Percentiles rank a stretch among this genome's conserved stretches.
Evolutionary conservation across 805 yeast species (phyloP).

Genomic region (Nakazawaea peltata): DNA sequence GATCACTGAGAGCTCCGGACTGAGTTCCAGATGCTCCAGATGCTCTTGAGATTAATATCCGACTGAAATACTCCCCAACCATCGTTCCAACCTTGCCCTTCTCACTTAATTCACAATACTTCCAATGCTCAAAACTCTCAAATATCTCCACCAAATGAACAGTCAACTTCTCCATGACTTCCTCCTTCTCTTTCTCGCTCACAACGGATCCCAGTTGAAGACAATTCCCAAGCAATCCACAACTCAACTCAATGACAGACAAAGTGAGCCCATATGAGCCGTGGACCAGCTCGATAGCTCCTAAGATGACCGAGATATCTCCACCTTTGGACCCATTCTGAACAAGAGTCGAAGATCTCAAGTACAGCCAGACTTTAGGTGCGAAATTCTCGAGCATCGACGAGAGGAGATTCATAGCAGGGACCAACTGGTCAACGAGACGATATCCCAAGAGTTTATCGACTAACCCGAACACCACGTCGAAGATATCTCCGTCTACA

Average conservation of each 20-base stretch:
- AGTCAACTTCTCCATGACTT: slow-evolving; percentile 46
- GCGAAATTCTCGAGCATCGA: slow-evolving; percentile 43
- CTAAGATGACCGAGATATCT: slow-evolving; percentile 49
- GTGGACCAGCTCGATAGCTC: slow-evolving; percentile 62
- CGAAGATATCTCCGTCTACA: slow-evolving; percentile 29
- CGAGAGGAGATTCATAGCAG: slow-evolving; percentile 41
- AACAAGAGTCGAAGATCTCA: slow-evolving; percentile 58
- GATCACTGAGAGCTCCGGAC: too few species aligned
- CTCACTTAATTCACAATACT: slow-evolving; percentile 47
- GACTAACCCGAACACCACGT: slow-evolving; percentile 54
- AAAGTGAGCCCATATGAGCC: slow-evolving; percentile 64
- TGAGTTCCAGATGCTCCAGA: too few species aligned
- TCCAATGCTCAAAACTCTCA: slow-evolving; percentile 70
- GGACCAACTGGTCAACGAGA: slow-evolving; percentile 34
- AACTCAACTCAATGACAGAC: slow-evolving; percentile 46
- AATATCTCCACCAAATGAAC: slow-evolving; percentile 57
- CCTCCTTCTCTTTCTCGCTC: slow-evolving; percentile 37
- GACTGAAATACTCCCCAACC: slow-evolving; percentile 45
- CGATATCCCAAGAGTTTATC: slow-evolving; percentile 60
- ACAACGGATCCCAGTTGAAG: slow-evolving; percentile 28
- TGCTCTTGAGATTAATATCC: slow-evolving; percentile 40
- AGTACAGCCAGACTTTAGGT: slow-evolving; percentile 70
- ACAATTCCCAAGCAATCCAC: slow-evolving; percentile 44
- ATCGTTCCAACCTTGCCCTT: slow-evolving; percentile 52
- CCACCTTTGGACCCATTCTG: slow-evolving; percentile 62